phyloP scores from a whole-genome alignment of 192 early-diverging fungal genomes.

The Coemansia asiatica region DNA sequence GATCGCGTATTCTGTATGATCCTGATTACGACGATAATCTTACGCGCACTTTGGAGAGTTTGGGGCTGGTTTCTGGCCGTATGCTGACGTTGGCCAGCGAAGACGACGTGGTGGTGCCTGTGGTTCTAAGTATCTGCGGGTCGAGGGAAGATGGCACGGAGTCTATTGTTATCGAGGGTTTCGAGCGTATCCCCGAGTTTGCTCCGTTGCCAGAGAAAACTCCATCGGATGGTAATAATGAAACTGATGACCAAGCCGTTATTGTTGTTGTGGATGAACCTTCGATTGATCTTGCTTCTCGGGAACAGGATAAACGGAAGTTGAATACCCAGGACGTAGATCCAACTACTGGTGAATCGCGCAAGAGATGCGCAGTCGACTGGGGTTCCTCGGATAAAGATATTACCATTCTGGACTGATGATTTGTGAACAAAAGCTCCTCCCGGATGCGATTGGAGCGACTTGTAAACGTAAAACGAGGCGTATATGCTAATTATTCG shows the following conservation, averaged over 20 bases:
- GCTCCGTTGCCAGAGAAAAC: slow-evolving; percentile 16
- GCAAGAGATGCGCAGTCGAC: slow-evolving; percentile 7
- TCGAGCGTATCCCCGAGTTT: slow-evolving; percentile 32
- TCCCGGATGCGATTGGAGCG: too few species aligned
- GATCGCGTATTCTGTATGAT: slow-evolving; percentile 81
- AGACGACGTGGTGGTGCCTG: slow-evolving; percentile 33
- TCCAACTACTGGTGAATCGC: too few species aligned
- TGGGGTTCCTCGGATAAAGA: not conserved
- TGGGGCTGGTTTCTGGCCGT: slow-evolving; percentile 57
- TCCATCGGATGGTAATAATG: not conserved
- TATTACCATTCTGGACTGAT: not conserved
- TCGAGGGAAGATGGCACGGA: not conserved
- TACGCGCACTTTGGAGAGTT: slow-evolving; percentile 55
- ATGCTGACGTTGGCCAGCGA: slow-evolving; percentile 41
- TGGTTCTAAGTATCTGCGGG: slow-evolving; percentile 32
- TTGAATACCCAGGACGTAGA: too few species aligned
- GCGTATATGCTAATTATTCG: too few species aligned
- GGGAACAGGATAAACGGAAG: too few species aligned
- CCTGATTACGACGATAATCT: slow-evolving; percentile 86
- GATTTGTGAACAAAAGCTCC: too few species aligned
- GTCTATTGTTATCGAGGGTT: slow-evolving; percentile 29
- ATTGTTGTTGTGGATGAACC: slow-evolving; percentile 6
- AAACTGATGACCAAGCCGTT: slow-evolving; percentile 17
- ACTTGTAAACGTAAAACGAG: too few species aligned
- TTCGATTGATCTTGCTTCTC: too few species aligned